These are phyloP conservation scores for Phytophthora fragariaefolia DNA, from an alignment of 352 stramenopile species.

Conservation along the genomic window DNA sequence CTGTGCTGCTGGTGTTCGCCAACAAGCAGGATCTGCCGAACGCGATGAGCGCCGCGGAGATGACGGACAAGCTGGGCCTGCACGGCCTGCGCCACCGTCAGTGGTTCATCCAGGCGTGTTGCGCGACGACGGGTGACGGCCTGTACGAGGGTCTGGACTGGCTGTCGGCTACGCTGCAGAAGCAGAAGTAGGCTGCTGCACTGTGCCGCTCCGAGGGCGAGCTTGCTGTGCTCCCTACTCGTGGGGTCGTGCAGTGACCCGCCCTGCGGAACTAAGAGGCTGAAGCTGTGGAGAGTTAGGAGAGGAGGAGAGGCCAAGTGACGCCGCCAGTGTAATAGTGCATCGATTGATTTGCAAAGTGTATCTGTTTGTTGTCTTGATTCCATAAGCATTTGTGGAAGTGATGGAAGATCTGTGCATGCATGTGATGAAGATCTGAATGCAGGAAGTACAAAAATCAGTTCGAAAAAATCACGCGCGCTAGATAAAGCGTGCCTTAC, in stretches of 20 bases:
- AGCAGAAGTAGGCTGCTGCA: conserved; percentile 66
- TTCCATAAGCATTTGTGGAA: not conserved
- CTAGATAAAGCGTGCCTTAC: conserved; percentile 29
- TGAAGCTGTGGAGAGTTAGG: conserved; percentile 31
- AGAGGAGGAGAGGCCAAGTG: conserved; percentile 29
- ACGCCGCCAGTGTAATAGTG: conserved; percentile 44
- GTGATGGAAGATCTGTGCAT: not conserved
- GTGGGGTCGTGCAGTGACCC: conserved; percentile 11
- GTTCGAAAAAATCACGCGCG: conserved; percentile 13
- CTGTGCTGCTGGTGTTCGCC: conserved; percentile 97
- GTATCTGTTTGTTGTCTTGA: not conserved
- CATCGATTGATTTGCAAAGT: conserved; percentile 45
- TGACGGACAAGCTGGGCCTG: conserved; percentile 99
- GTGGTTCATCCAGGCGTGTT: conserved; percentile 99
- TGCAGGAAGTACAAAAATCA: conserved; percentile 21
- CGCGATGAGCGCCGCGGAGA: conserved; percentile 94
- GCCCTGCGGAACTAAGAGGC: conserved; percentile 17
- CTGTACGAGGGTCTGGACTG: conserved; percentile 99
- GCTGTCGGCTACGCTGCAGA: conserved; percentile 91
- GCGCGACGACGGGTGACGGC: conserved; percentile 98
- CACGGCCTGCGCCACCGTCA: conserved; percentile 96
- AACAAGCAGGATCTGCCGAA: conserved; percentile 99
- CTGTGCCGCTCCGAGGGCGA: conserved; percentile 3
- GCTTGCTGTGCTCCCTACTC: conserved; percentile 20
- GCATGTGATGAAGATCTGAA: not conserved